Evolutionary conservation across 1,284 basidiomycete genomes (phyloP), one percentile per base, ranked within the genome.

Genomic region (Rugosomyces carneus): DNA sequence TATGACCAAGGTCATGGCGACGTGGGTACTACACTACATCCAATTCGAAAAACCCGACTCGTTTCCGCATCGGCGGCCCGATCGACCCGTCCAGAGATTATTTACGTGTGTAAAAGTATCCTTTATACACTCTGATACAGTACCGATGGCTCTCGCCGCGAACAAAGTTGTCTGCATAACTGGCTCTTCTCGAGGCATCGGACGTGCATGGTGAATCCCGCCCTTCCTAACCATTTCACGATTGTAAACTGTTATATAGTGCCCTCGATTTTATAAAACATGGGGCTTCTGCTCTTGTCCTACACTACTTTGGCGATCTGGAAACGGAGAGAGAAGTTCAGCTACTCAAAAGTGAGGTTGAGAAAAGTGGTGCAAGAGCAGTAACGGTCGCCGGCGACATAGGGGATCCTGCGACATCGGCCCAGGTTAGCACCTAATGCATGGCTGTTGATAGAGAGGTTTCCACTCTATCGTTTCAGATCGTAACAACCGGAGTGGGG

Each of bases 101-200:
- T 29, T 9, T 13, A 13, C 27, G 27, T 29, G 13, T 5, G 21
- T 23, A 23, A 23, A 23, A 3, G 27, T 2, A 9, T 10, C 27
- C 9, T 29, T 13, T 29, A 29, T 9, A 9, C 9, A 29, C 27
- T 13, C 5, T 9, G 24, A n/a, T n/a, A n/a, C n/a, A n/a, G 21
- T 45, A 38, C 20, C 39, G 23, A 76, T 76, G 71, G 59, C 67
- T 44, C 67, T 86, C 20, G 74, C 85, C 10, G 60, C 67, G 10
- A 69, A 73, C 57, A 87, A 87, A 59, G 65, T 86, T 21, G 79
- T 87, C 15, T 78, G 78, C 49, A 81, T 89, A 55, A 89, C 86
- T 10, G 87, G 88, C 24, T 73, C 82, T 15, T 85, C 83, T n/a
- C 72, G 81, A 47, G 86, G 88, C n/a, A 91, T 90, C 46, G 87